Conservation (phyloP, 192 early-diverging fungal species). For the Backusella tarrabulga region DNA sequence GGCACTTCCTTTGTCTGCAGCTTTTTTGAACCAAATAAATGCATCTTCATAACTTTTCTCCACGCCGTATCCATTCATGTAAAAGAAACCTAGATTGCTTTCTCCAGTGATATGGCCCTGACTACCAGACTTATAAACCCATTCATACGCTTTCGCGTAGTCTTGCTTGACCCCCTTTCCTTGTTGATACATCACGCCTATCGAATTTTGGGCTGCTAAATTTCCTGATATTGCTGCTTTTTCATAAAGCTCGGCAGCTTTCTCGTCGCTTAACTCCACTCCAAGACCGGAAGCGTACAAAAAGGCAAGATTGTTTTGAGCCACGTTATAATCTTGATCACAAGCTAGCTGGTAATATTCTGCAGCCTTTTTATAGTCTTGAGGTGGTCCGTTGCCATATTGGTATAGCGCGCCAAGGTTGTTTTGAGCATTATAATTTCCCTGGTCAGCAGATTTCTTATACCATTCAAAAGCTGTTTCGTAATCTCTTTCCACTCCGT, state of each 20-base stretch:
- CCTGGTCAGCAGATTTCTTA: constrained; percentile 52
- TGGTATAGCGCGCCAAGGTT: not conserved
- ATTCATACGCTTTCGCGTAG: not conserved
- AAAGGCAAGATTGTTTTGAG: constrained; percentile 67
- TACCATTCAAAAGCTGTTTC: constrained; percentile 72
- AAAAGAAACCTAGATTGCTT: not conserved
- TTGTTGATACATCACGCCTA: not conserved
- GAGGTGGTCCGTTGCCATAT: not conserved
- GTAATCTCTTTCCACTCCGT: constrained; percentile 55
- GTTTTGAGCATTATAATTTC: constrained; percentile 61
- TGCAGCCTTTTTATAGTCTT: constrained; percentile 54
- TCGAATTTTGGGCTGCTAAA: not conserved
- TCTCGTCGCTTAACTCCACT: not conserved
- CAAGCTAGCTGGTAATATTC: constrained; percentile 51
- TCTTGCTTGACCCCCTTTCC: not conserved
- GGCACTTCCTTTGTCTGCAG: constrained; percentile 12
- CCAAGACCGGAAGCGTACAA: constrained; percentile 20
- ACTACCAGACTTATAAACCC: not conserved
- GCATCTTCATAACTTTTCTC: not conserved
- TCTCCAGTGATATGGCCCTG: not conserved
- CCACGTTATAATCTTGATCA: constrained; percentile 43
- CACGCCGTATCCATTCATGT: not conserved
- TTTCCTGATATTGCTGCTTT: not conserved
- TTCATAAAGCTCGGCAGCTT: not conserved
- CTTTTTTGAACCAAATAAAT: not conserved